Evolutionary conservation across 257 asterid species (phyloP).

Genomic region (Lycium ferocissimum): DNA sequence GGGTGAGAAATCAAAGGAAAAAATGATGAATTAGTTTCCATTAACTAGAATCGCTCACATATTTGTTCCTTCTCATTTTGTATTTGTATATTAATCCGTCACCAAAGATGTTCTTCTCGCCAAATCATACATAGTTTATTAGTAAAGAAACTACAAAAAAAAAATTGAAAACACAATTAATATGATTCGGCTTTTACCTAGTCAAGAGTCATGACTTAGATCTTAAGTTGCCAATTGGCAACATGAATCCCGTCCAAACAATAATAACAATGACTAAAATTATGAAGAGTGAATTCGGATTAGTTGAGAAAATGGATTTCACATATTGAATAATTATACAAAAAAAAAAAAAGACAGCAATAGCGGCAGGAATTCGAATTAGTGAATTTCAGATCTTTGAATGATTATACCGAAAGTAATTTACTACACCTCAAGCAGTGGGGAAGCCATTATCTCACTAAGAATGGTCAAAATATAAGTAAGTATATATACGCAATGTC

Average conservation of each 20-base stretch:
- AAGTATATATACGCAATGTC: too few species aligned
- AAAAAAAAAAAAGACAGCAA: too few species aligned
- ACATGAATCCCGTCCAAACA: too few species aligned
- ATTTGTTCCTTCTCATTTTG: neutral
- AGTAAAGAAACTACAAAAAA: neutral
- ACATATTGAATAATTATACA: neutral
- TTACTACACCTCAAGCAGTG: too few species aligned
- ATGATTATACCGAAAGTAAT: too few species aligned
- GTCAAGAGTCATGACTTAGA: neutral
- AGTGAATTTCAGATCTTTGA: too few species aligned
- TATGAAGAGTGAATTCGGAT: neutral
- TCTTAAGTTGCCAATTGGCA: conserved; percentile 17
- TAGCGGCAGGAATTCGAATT: too few species aligned
- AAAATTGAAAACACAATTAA: neutral
- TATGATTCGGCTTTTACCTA: neutral
- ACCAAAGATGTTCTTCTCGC: neutral
- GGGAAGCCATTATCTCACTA: too few species aligned
- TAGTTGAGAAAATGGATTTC: neutral
- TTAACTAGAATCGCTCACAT: neutral
- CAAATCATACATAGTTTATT: neutral
- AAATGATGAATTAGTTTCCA: neutral
- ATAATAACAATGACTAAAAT: too few species aligned
- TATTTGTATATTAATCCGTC: neutral
- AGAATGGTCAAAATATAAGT: too few species aligned
- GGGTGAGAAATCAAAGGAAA: too few species aligned